These are phyloP conservation scores for Tetrapisispora fleetii DNA, from an alignment of 805 yeast species.

Conservation along the genomic window DNA sequence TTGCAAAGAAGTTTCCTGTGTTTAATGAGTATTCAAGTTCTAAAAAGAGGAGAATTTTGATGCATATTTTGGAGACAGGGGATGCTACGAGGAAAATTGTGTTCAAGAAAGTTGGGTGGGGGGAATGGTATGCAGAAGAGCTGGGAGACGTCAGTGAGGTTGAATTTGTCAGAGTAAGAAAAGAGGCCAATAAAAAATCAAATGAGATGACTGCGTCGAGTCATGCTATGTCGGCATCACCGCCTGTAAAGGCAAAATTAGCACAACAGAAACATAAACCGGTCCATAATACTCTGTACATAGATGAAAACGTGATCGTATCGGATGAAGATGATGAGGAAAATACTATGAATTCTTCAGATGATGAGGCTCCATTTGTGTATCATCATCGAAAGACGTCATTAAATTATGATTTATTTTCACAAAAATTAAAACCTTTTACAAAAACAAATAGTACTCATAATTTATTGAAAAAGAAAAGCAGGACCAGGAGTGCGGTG, in stretches of 20 bases:
- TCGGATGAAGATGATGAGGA: conserved; percentile 26
- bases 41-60: conserved; percentile 80
- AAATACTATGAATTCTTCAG: conserved; percentile 1
- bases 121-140: conserved; percentile 73
- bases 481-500: conserved; percentile 14
- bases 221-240: background rate
- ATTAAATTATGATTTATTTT: conserved; percentile 8
- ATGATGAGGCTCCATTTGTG: conserved; percentile 1
- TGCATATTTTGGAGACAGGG: conserved; percentile 74
- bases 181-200: conserved; percentile 22
- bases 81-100: conserved; percentile 43
- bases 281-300: conserved; percentile 16
- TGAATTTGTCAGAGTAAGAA: conserved; percentile 32
- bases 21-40: conserved; percentile 74
- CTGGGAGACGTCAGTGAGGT: conserved; percentile 12
- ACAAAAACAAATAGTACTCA: conserved; percentile 1
- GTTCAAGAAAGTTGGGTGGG: conserved; percentile 97
- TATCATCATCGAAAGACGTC: background rate
- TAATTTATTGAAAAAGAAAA: conserved; percentile 1
- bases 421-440: conserved; percentile 10
- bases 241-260: conserved; percentile 32
- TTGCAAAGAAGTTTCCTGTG: conserved; percentile 62
- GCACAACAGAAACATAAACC: background rate
- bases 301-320: conserved; percentile 32
- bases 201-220: background rate